Evolutionary conservation across 2,329 filamentous ascomycete genomes (phyloP), one percentile per base, ranked within the genome.

Genomic region (Talaromyces piceae): DNA sequence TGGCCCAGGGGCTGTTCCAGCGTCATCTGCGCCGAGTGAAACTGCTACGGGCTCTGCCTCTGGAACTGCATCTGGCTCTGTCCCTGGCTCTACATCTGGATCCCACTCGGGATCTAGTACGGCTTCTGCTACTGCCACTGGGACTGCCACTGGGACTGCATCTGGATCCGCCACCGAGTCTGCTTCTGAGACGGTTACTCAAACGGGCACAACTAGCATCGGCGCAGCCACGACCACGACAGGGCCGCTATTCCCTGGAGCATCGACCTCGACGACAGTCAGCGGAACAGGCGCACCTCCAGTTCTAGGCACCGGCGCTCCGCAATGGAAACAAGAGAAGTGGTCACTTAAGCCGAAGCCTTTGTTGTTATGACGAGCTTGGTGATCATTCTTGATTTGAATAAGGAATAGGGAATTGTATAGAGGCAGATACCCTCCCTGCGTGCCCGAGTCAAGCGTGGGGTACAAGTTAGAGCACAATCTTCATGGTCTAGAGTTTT

Each of bases 331-430:
- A 1, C 25, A 27, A 18, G 46, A 25, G 13, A 43, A 46, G 13
- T 49, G 51, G 51, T 30, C 45, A 12, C 41, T 48, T 26, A 41
- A 22, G 11, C 49, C 22, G 13, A 53, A 53, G 26, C 51, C 51
- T 25, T 4, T 49, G 18, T 18, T 22, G 39, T 43, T 25, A 23
- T 22, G 22, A 12, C 39, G 39, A 43, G 39, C 6, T 12, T 43
- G 25, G 39, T 4, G n/a, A n/a, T n/a, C 25, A 25, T 22, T 13
- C 39, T 43, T 9, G 5, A 6, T 5, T 9, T 43, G 11, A n/a
- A n/a, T n/a, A n/a, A n/a, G n/a, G n/a, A n/a, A n/a, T n/a, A n/a
- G n/a, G n/a, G n/a, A n/a, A n/a, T n/a, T n/a, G n/a, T n/a, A n/a
- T n/a, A n/a, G n/a, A n/a, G n/a, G n/a, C n/a, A n/a, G n/a, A n/a